Conservation (phyloP, 306 rosid species). For the Citrullus colocynthis region DNA sequence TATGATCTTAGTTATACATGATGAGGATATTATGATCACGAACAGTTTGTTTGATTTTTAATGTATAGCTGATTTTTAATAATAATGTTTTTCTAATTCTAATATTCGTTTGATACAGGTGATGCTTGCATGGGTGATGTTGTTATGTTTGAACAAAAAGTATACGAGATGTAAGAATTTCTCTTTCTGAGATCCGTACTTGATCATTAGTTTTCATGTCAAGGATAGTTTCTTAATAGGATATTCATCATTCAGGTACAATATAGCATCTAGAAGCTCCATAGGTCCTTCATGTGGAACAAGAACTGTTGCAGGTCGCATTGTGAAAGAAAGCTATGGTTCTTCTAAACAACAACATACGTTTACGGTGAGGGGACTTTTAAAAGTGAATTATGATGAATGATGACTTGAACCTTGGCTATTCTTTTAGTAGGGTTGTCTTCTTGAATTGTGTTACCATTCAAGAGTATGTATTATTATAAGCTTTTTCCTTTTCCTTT, state of each 20-base stretch:
- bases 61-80: not conserved
- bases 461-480: not conserved
- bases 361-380: slow-evolving; percentile 39
- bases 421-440: not conserved
- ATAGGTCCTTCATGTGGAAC: slow-evolving; percentile 64
- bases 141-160: slow-evolving; percentile 85
- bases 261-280: slow-evolving; percentile 57
- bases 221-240: not conserved
- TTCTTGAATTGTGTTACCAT: not conserved
- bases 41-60: not conserved
- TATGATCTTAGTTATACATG: not conserved
- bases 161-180: slow-evolving; percentile 63
- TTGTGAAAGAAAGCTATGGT: slow-evolving; percentile 84
- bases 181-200: not conserved
- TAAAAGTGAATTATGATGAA: not conserved
- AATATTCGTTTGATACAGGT: slow-evolving; percentile 39
- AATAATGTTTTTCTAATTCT: too few relatives aligned
- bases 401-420: not conserved
- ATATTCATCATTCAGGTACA: slow-evolving; percentile 44
- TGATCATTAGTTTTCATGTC: not conserved
- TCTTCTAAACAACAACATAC: slow-evolving; percentile 88
- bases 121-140: slow-evolving; percentile 90
- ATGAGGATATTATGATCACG: not conserved
- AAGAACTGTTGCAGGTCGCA: slow-evolving; percentile 70
- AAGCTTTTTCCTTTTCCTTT: not conserved